Evolutionary conservation across 352 stramenopile genomes (phyloP).

Genomic region (Phytophthora niederhauseri): DNA sequence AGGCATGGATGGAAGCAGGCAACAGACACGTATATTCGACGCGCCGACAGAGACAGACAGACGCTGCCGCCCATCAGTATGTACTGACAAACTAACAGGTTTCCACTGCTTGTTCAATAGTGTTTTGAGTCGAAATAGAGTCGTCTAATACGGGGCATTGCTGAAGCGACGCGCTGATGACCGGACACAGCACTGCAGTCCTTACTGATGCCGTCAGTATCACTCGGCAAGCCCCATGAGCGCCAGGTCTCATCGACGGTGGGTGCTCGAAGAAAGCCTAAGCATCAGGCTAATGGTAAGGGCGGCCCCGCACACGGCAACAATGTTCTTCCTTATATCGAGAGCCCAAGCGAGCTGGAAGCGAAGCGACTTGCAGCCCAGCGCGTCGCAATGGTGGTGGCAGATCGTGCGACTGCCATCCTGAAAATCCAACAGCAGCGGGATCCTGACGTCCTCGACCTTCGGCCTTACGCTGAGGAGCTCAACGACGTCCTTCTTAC

Average conservation of each 20-base stretch:
- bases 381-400: conserved; percentile 41
- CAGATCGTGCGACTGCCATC: conserved; percentile 53
- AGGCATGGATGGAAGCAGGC: conserved; percentile 32
- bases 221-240: conserved; percentile 11
- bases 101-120: conserved; percentile 30
- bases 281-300: conserved; percentile 1
- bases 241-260: conserved; percentile 9
- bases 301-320: conserved; percentile 28
- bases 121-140: conserved; percentile 21
- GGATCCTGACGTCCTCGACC: conserved; percentile 64
- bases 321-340: conserved; percentile 40
- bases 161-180: conserved; percentile 30
- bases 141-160: conserved; percentile 22
- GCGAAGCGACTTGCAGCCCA: conserved; percentile 46
- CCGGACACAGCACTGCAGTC: neutral
- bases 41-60: conserved; percentile 18
- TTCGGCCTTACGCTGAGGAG: conserved; percentile 47
- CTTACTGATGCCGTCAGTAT: conserved; percentile 25
- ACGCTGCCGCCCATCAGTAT: conserved; percentile 29
- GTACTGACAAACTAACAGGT: conserved; percentile 35
- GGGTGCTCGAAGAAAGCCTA: conserved; percentile 17
- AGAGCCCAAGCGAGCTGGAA: conserved; percentile 34
- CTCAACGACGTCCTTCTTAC: conserved; percentile 65
- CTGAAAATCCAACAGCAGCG: conserved; percentile 46
- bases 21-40: conserved; percentile 29